Evolutionary conservation across 768 basidiomycete genomes (phyloP).

Genomic region (Boletellus ananas): DNA sequence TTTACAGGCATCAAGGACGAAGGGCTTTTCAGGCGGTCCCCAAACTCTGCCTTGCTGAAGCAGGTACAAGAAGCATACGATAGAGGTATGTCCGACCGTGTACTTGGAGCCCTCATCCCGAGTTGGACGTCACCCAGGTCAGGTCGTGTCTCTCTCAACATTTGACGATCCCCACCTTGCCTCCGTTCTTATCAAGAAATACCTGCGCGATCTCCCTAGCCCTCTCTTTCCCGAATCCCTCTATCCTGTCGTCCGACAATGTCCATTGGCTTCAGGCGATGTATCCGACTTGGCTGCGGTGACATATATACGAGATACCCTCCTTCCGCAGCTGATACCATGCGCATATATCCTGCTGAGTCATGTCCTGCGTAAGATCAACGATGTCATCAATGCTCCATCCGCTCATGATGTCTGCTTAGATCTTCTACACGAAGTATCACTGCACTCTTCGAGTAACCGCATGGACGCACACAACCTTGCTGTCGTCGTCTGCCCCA

Average conservation of each 20-base stretch:
- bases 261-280: constrained; percentile 55
- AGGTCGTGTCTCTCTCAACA: constrained; percentile 72
- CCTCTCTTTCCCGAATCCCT: constrained; percentile 72
- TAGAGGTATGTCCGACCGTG: constrained; percentile 45
- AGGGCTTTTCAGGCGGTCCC: constrained; percentile 81
- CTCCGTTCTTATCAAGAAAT: constrained; percentile 84
- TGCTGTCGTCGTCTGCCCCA: constrained; percentile 74
- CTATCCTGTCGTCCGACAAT: constrained; percentile 63
- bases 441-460: constrained; percentile 60
- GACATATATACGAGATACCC: constrained; percentile 61
- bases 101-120: background rate
- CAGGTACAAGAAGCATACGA: constrained; percentile 85
- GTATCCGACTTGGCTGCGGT: constrained; percentile 55
- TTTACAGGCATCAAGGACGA: constrained; percentile 57
- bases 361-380: constrained; percentile 55
- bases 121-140: constrained; percentile 40
- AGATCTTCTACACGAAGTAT: constrained; percentile 82
- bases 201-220: constrained; percentile 72
- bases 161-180: constrained; percentile 78
- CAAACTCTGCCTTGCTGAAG: constrained; percentile 61
- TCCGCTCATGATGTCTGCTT: constrained; percentile 4
- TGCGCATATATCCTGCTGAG: constrained; percentile 74
- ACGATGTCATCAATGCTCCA: background rate
- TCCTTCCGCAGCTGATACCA: constrained; percentile 65
- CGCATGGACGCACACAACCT: constrained; percentile 84